These are phyloP conservation scores for Excoecaria agallocha DNA, from an alignment of 345 rosid genomes.

Conservation along the genomic window DNA sequence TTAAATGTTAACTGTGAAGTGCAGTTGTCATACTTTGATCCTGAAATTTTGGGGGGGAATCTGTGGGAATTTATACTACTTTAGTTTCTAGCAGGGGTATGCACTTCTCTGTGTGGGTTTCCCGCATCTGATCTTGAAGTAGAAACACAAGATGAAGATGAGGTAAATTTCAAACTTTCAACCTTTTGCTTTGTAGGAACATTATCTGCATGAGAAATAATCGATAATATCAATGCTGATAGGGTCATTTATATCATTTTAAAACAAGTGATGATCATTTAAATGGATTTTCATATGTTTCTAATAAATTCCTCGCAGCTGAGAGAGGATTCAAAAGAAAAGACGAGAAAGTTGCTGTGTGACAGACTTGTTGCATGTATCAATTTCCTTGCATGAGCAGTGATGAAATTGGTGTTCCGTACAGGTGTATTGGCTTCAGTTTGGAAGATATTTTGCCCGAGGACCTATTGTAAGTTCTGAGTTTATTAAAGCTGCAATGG, in stretches of 20 bases:
- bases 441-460: slow-evolving; percentile 98
- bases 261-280: slow-evolving; percentile 2
- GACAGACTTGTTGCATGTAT: neutral
- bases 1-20: neutral
- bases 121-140: slow-evolving; percentile 86
- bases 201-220: neutral
- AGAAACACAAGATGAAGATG: slow-evolving; percentile 95
- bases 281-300: neutral
- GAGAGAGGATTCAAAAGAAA: too few relatives aligned
- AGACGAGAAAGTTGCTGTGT: neutral
- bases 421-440: slow-evolving; percentile 98
- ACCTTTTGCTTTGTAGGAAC: slow-evolving; percentile 12
- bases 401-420: slow-evolving; percentile 14
- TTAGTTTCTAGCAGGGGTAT: slow-evolving; percentile 58
- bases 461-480: slow-evolving; percentile 82
- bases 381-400: neutral
- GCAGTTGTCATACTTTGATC: slow-evolving; percentile 5
- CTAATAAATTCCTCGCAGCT: neutral
- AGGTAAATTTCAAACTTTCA: slow-evolving; percentile 45
- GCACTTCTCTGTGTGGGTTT: slow-evolving; percentile 93
- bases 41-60: too few relatives aligned
- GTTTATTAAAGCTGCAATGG: slow-evolving; percentile 10
- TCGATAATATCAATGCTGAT: too few relatives aligned
- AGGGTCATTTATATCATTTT: neutral
- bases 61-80: neutral